Percentiles rank a stretch among this genome's conserved stretches.
These are phyloP conservation scores for Alternaria sp. DNA, from an alignment of 2,329 filamentous ascomycete species.

Conservation along the genomic window DNA sequence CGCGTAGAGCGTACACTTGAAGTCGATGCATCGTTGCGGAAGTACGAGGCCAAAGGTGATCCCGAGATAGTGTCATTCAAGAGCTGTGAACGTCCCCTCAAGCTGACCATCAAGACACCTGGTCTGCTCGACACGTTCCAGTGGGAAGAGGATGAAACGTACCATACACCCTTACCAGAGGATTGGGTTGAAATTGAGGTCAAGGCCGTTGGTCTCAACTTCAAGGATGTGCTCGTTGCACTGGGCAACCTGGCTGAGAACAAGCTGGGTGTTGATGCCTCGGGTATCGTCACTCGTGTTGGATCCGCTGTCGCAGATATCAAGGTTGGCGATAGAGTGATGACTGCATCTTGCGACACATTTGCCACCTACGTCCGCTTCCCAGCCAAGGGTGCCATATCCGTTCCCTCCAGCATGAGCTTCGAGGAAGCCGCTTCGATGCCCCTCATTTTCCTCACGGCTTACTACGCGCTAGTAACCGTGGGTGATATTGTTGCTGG, in stretches of 20 bases:
- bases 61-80: constrained; percentile 14
- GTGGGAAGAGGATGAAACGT: constrained; percentile 13
- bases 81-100: constrained; percentile 12
- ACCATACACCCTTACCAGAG: constrained; percentile 8
- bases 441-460: constrained; percentile 18
- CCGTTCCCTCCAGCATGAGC: constrained; percentile 9
- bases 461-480: constrained; percentile 13
- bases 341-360: constrained; percentile 16
- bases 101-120: constrained; percentile 11
- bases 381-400: constrained; percentile 17
- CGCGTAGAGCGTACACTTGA: constrained; percentile 12
- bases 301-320: constrained; percentile 10
- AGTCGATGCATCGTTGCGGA: constrained; percentile 12
- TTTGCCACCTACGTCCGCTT: constrained; percentile 17
- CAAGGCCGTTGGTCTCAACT: constrained; percentile 15
- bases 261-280: constrained; percentile 11
- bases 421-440: constrained; percentile 17
- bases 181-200: constrained; percentile 11
- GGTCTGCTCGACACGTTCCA: constrained; percentile 14
- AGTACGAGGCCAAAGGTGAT: constrained; percentile 18
- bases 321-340: constrained; percentile 9
- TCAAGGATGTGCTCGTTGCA: constrained; percentile 13
- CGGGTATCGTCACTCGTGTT: constrained; percentile 9
- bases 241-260: constrained; percentile 15
- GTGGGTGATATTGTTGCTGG: constrained; percentile 23